These are phyloP conservation scores for Penicillium palitans DNA, from an alignment of 2,329 filamentous ascomycete genomes.

Conservation along the genomic window DNA sequence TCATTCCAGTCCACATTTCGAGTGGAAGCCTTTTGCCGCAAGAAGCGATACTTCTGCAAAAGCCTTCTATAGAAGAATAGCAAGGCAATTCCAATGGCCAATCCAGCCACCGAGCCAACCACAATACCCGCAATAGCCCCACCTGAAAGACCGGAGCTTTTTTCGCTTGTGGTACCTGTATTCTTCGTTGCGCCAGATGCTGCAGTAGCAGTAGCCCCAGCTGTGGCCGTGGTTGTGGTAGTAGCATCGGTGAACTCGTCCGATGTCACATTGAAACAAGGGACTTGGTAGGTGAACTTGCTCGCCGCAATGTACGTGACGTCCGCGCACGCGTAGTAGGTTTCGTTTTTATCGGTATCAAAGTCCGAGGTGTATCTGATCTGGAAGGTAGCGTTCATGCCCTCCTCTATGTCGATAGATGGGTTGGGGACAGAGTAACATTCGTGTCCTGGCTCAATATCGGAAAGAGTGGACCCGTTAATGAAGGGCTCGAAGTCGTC, in stretches of 20 bases:
- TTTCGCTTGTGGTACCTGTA: neutral
- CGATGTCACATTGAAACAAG: constrained; percentile 50
- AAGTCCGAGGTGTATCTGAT: constrained; percentile 47
- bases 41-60: neutral
- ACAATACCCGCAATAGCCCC: constrained; percentile 49
- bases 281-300: constrained; percentile 45
- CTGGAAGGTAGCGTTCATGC: constrained; percentile 49
- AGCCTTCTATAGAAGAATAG: constrained; percentile 13
- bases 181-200: constrained; percentile 13
- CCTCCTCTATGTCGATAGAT: constrained; percentile 34
- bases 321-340: constrained; percentile 52
- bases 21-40: neutral
- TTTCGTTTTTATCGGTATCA: constrained; percentile 44
- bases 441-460: constrained; percentile 47
- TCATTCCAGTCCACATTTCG: neutral
- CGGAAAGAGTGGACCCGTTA: constrained; percentile 35
- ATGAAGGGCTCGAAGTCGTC: constrained; percentile 43
- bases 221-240: constrained; percentile 22
- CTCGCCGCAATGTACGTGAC: constrained; percentile 45
- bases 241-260: constrained; percentile 20
- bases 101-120: constrained; percentile 27
- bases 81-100: constrained; percentile 17
- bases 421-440: constrained; percentile 47
- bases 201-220: constrained; percentile 15
- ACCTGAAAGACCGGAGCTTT: constrained; percentile 30